phyloP scores from a whole-genome alignment of 495 filamentous ascomycete species.

The Daldinia grandis region DNA sequence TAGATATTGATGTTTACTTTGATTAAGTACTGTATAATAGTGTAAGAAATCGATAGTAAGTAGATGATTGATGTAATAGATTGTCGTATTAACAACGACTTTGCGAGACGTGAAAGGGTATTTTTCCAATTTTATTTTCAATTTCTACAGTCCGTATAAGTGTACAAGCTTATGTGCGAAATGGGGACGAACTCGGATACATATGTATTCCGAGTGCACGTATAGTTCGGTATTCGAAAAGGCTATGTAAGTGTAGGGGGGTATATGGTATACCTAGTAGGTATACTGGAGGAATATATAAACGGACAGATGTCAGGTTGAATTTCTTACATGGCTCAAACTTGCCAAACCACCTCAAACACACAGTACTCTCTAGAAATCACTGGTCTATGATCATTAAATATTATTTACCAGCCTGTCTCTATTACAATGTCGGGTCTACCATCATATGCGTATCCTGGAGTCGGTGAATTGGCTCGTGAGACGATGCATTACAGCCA shows the following conservation, averaged over 20 bases:
- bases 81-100: neutral
- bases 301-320: neutral
- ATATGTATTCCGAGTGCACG: neutral
- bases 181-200: neutral
- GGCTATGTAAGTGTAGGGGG: neutral
- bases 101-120: neutral
- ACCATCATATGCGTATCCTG: conserved; percentile 44
- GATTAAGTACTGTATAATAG: neutral
- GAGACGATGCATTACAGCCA: conserved; percentile 59
- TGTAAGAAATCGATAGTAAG: neutral
- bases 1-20: neutral
- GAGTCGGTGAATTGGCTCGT: conserved; percentile 49
- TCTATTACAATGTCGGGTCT: neutral
- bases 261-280: neutral
- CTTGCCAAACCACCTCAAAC: neutral
- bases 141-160: neutral
- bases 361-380: neutral
- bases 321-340: neutral
- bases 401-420: neutral
- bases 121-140: neutral
- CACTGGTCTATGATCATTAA: neutral
- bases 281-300: neutral
- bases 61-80: neutral
- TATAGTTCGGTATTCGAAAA: neutral
- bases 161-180: neutral